Base-by-base conservation (phyloP, 768 basidiomycete species). In the Pluteus cervinus region DNA sequence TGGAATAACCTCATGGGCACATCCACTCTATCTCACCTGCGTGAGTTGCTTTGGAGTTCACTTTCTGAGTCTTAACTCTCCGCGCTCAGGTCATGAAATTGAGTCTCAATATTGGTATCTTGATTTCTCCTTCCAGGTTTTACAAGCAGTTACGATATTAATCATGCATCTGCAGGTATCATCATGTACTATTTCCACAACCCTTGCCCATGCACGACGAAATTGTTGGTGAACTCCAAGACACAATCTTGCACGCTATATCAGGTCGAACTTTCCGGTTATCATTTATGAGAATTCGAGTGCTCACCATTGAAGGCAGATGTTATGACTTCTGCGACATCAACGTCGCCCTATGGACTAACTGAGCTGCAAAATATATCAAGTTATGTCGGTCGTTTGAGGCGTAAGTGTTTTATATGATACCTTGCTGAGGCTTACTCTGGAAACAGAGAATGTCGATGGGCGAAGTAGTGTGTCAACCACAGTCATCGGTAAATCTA, bases 321-420 rank as follows among this genome's bases (percentile, higher is more conserved):
- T 51, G 42, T 50, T 10, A 55, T 67, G 33, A 61, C 63, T 4
- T 70, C 70, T 1, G 36, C 48, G 1, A 60, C 54, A 15, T 67
- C 68, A 2, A 69, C 66, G 0, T 54, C 61, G 1, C 62, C 67
- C 2, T 65, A 61, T 33, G 55, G 47, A 20, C 31, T 55, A 1
- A 56, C 58, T 12, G 61, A 66, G 21, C 57, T 74, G 2, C 44
- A 63, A 29, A 56, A 56, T 33, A 61, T 70, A 42, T 46, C 69
- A 15, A 29, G 44, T 1, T 43, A 68, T 5, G 50, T 55, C 2
- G 59, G 63, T 28, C 54, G 49, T 15, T 36, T 71, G 14, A 56
- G 60, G 47, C 52, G 70, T 69, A 37, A 36, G 57, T 35, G 3
- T 9, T 17, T 10, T 10, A 7, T 17, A 7, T 18, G n/a, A 24